Percentiles rank a stretch among this genome's conserved stretches.
These are phyloP conservation scores for Fusarium begoniae DNA, from an alignment of 2,329 filamentous ascomycete genomes.

Conservation along the genomic window DNA sequence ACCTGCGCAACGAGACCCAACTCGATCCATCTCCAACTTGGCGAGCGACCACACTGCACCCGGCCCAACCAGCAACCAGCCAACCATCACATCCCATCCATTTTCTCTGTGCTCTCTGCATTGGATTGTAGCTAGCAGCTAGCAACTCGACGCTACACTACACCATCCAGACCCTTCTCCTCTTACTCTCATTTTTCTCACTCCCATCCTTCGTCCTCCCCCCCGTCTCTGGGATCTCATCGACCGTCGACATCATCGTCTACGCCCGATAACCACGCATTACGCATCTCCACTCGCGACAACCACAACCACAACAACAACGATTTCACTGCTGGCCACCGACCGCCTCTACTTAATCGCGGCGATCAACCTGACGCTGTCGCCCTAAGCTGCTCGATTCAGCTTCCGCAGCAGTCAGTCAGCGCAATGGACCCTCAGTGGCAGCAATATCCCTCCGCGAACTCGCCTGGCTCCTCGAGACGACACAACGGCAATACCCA, in stretches of 20 bases:
- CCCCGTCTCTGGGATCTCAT: constrained; percentile 23
- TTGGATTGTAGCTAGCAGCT: constrained; percentile 28
- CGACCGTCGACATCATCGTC: constrained; percentile 35
- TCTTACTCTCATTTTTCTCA: constrained; percentile 31
- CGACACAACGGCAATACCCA: constrained; percentile 67
- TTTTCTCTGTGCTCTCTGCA: constrained; percentile 12
- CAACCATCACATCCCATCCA: constrained; percentile 16
- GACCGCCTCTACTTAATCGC: constrained; percentile 14
- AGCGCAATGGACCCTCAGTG: constrained; percentile 65
- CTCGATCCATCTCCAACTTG: constrained; percentile 38
- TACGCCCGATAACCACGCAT: constrained; percentile 35
- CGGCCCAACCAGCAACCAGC: constrained; percentile 33
- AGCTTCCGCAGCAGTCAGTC: constrained; percentile 31
- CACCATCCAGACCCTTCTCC: constrained; percentile 18
- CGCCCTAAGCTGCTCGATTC: constrained; percentile 33
- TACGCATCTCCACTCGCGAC: constrained; percentile 24
- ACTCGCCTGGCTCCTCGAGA: constrained; percentile 66
- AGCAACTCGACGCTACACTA: constrained; percentile 23
- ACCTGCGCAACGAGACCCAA: constrained; percentile 28
- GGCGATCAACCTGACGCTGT: constrained; percentile 28
- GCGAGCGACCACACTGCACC: constrained; percentile 38
- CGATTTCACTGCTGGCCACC: constrained; percentile 26
- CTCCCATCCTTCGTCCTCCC: constrained; percentile 13
- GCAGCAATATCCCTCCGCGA: constrained; percentile 71
- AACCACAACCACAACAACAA: constrained; percentile 23